Percentiles rank a stretch among this genome's conserved stretches.
Evolutionary conservation across 1,139 yeast species (phyloP).

Genomic region (Candida frijolesensis): DNA sequence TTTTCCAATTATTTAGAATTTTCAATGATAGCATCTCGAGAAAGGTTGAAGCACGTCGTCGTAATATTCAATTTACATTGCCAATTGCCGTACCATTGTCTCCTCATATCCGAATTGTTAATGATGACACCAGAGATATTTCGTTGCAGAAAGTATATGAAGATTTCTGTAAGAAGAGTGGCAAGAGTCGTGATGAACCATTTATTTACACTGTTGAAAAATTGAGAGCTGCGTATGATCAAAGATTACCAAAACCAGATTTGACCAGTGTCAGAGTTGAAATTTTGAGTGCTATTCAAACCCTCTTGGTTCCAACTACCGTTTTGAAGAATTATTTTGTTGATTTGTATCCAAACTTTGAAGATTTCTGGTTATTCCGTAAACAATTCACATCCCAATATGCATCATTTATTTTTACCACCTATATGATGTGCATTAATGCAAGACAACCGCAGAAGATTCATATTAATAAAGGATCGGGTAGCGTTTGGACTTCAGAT

Average conservation of each 20-base stretch:
- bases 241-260: constrained; percentile 91
- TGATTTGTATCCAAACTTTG: constrained; percentile 72
- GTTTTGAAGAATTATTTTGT: constrained; percentile 72
- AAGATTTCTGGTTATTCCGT: constrained; percentile 96
- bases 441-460: constrained; percentile 94
- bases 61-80: constrained; percentile 81
- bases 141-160: constrained; percentile 90
- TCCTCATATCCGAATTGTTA: constrained; percentile 90
- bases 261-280: constrained; percentile 86
- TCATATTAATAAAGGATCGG: constrained; percentile 77
- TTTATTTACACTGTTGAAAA: constrained; percentile 84
- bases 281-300: constrained; percentile 85
- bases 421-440: constrained; percentile 93
- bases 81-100: constrained; percentile 94
- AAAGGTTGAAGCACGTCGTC: constrained; percentile 84
- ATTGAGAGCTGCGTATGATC: constrained; percentile 90
- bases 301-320: constrained; percentile 82
- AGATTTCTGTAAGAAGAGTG: constrained; percentile 73
- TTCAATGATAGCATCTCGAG: constrained; percentile 79
- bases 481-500: constrained; percentile 92
- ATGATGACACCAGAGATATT: constrained; percentile 75
- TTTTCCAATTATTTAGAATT: constrained; percentile 86
- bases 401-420: constrained; percentile 91
- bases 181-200: constrained; percentile 86
- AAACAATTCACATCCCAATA: constrained; percentile 94